A percentile compares a stretch with the other conserved stretches of the same genome.
Conservation (phyloP, 139 green algal genomes). For the Axilococcus clingmanii region DNA sequence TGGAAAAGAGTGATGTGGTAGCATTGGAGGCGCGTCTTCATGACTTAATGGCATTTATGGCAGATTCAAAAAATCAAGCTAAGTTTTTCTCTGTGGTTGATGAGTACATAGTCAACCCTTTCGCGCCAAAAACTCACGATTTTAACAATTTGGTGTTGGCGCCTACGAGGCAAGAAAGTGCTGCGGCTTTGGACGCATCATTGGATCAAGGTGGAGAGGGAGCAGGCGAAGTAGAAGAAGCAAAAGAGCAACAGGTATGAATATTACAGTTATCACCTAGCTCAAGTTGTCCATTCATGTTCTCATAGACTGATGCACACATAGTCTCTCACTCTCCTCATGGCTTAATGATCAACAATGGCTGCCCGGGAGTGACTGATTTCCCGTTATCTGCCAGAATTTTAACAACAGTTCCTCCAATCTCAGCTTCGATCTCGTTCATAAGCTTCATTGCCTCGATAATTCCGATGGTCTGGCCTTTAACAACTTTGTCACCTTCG, state of each 20-base stretch:
- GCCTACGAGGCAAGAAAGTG: too few relatives aligned
- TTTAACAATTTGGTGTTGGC: too few relatives aligned
- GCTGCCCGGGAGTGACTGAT: conserved; percentile 58
- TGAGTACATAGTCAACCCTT: too few relatives aligned
- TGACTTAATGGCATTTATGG: conserved; percentile 15
- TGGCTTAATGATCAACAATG: conserved; percentile 56
- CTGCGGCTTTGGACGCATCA: too few relatives aligned
- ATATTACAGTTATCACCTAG: too few relatives aligned
- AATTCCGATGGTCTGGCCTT: conserved; percentile 92
- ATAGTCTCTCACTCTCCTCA: conserved; percentile 3
- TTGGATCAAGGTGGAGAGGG: too few relatives aligned
- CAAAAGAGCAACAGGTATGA: too few relatives aligned
- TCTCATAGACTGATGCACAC: not conserved
- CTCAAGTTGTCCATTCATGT: not conserved
- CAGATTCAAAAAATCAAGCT: conserved; percentile 6
- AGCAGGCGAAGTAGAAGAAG: too few relatives aligned
- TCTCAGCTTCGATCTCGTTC: conserved; percentile 95
- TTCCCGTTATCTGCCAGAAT: conserved; percentile 67
- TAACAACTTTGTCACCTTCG: conserved; percentile 83
- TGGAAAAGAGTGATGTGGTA: conserved; percentile 17
- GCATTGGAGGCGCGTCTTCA: conserved; percentile 17
- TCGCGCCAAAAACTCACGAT: too few relatives aligned
- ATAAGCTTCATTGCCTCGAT: conserved; percentile 99
- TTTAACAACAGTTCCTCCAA: conserved; percentile 65
- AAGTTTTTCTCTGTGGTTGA: conserved; percentile 10